Base-by-base conservation (phyloP, 805 yeast species). In the Pichia deserticola region DNA sequence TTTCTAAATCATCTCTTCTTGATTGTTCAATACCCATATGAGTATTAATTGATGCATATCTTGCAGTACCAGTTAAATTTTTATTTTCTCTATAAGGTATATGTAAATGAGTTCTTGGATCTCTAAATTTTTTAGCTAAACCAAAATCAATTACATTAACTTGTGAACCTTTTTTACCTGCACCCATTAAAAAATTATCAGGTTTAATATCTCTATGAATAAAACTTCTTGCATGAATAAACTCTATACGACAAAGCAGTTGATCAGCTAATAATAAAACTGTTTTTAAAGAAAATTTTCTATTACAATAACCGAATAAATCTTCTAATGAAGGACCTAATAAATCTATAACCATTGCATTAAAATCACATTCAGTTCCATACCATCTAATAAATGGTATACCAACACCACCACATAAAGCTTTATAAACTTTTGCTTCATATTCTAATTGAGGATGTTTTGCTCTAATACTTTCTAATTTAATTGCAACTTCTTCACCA, bases 181-280 rank as follows among this genome's bases (percentile, higher is more conserved):
- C 20, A 15, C 98, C 98, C 60, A 93, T 88, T 56, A 93, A 75
- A 60, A 93, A 93, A 71, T 93, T 93, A 67, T 93, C 99, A 0
- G 99, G 99, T 68, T 93, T 93, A 67, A 93, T 93, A 69, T 93
- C 99, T 62, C 99, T 79, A 69, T 90, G 93, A 56, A 93, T 93
- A 57, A 93, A 77, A 66, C 89, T 90, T 67, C 86, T 86, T 51
- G 83, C 86, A 68, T 93, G 99, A 48, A 93, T 83, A 40, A 83
- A 76, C 71, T 88, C 89, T 50, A 93, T 89, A 51, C 95, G 73
- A 42, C 84, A 72, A 53, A 92, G 81, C 98, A 93, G 93, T 71
- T 93, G 98, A 57, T 84, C 87, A 27, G 97, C 95, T 39, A 89
- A 89, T 73, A 88, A 95, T 39, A 85, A 93, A 43, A 88, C 96